Evolutionary conservation across 2,329 filamentous ascomycete species (phyloP).

Genomic region (Trichoderma koningiopsis): DNA sequence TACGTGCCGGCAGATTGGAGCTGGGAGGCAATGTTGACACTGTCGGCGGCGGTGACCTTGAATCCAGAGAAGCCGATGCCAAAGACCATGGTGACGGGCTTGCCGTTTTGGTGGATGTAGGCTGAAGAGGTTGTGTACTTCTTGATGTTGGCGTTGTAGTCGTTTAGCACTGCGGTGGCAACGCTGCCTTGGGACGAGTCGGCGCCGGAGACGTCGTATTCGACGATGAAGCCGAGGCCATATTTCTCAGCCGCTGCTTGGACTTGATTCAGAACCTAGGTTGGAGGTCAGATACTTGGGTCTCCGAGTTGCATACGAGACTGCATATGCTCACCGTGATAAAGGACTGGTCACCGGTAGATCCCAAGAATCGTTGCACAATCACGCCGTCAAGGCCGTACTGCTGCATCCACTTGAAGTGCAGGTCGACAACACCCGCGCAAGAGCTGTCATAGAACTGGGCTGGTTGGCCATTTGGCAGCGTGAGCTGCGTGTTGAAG

Average conservation of each 20-base stretch:
- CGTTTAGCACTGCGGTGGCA: constrained; percentile 2
- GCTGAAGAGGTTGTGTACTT: constrained; percentile 13
- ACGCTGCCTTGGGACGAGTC: constrained; percentile 17
- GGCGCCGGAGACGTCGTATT: constrained; percentile 21
- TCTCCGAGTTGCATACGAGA: background rate
- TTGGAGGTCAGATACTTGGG: background rate
- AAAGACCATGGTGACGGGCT: constrained; percentile 20
- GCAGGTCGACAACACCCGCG: constrained; percentile 16
- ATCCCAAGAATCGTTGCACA: constrained; percentile 13
- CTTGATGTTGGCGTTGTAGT: constrained; percentile 24
- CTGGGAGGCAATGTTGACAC: constrained; percentile 8
- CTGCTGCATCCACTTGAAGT: constrained; percentile 24
- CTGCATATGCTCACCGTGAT: constrained; percentile 5
- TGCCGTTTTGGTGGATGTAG: constrained; percentile 23
- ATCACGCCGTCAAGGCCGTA: constrained; percentile 21
- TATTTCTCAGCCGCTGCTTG: constrained; percentile 21
- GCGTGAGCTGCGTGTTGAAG: constrained; percentile 17
- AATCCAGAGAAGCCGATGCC: constrained; percentile 17
- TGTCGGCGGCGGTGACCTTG: constrained; percentile 4
- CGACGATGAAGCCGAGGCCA: constrained; percentile 22
- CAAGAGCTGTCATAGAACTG: constrained; percentile 19
- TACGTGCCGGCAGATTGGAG: constrained; percentile 14
- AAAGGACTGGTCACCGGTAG: constrained; percentile 8
- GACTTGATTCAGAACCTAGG: constrained; percentile 17
- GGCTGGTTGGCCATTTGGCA: constrained; percentile 19